These are phyloP conservation scores for Chrysanthemum seticuspe DNA, from an alignment of 129 eudicot species.

Conservation along the genomic window DNA sequence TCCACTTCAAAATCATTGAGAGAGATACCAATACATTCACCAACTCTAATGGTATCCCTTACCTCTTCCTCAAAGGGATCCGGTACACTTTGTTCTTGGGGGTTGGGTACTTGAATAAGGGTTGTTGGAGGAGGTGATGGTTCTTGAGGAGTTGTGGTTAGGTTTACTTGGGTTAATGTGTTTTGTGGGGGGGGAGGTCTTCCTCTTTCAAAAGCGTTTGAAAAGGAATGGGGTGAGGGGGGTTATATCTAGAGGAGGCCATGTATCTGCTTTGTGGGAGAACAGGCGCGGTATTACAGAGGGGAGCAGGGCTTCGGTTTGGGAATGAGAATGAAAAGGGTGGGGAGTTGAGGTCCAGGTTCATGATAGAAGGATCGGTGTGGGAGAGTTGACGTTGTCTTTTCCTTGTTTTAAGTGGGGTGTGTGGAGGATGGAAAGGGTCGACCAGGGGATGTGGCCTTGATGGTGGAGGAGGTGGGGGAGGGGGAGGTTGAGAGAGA, in stretches of 20 bases:
- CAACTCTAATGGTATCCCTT: too few species aligned
- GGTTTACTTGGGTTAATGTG: not conserved
- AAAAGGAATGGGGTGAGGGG: not conserved
- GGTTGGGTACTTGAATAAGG: not conserved
- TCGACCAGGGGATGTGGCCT: too few species aligned
- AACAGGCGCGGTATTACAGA: not conserved
- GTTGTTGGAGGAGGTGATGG: too few species aligned
- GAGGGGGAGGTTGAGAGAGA: not conserved
- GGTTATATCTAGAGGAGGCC: not conserved
- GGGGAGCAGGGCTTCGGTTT: not conserved
- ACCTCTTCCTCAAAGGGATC: too few species aligned
- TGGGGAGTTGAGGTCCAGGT: not conserved
- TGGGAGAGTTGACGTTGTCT: not conserved
- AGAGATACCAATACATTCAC: too few species aligned
- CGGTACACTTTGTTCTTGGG: too few species aligned
- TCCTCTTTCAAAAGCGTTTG: not conserved
- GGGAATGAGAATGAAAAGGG: not conserved
- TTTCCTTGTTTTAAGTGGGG: not conserved
- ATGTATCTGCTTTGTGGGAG: not conserved
- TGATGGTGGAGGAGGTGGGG: not conserved
- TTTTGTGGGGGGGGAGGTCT: not conserved
- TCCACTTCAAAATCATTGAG: not conserved
- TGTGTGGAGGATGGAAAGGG: not conserved
- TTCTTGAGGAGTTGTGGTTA: not conserved
- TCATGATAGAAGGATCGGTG: not conserved